Percentiles rank a stretch among this genome's conserved stretches.
Evolutionary conservation across 768 basidiomycete genomes (phyloP).

Genomic region (Lactarius tabidus): DNA sequence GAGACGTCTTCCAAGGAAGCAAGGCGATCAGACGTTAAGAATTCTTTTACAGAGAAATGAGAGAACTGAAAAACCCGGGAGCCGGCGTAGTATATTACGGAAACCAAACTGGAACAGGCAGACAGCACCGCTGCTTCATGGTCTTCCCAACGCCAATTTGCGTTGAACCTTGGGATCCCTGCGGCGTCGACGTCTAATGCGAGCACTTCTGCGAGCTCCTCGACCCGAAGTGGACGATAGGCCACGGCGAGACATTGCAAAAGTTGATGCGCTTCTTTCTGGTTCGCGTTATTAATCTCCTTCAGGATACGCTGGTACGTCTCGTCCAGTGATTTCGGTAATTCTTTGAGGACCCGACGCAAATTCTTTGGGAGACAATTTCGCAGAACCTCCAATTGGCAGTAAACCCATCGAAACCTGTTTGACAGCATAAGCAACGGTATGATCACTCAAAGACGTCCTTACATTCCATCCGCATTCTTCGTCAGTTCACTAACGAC

Average conservation of each 20-base stretch:
- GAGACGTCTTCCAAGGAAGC: not conserved
- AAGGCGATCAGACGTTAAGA: not conserved
- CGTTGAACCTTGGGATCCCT: not conserved
- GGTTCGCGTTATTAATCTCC: not conserved
- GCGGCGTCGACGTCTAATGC: not conserved
- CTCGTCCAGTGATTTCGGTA: not conserved
- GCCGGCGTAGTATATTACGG: not conserved
- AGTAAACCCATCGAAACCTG: not conserved
- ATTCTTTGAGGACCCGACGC: not conserved
- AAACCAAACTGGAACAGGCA: not conserved
- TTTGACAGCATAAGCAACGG: not conserved
- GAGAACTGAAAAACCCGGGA: not conserved
- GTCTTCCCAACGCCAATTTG: not conserved
- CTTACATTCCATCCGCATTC: not conserved
- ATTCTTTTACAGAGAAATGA: not conserved
- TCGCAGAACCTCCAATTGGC: not conserved
- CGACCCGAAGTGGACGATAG: not conserved
- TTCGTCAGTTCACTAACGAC: too few species aligned
- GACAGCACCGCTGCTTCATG: not conserved
- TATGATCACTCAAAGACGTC: not conserved
- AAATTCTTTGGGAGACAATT: not conserved
- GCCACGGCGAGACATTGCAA: not conserved
- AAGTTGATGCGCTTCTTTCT: not conserved
- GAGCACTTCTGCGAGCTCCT: not conserved
- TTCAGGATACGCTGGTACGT: not conserved